phyloP scores from a whole-genome alignment of 148 eudicot species.

The Vaccinium macrocarpon region DNA sequence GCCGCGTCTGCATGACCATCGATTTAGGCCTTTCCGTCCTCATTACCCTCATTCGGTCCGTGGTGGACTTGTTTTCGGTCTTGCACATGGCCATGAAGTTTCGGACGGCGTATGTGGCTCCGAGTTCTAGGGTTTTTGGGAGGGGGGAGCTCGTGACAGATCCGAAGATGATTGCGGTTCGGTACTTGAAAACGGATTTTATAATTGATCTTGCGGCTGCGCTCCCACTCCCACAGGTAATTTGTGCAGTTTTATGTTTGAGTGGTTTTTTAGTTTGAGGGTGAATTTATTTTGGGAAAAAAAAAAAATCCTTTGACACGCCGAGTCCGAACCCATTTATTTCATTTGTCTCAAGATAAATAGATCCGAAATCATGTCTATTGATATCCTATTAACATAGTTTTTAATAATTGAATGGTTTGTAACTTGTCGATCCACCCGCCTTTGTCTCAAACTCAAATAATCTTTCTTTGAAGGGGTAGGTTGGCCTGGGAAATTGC shows the following conservation, averaged over 20 bases:
- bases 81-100: constrained; percentile 47
- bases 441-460: too few relatives aligned
- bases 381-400: too few relatives aligned
- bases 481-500: neutral
- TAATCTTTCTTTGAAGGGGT: too few relatives aligned
- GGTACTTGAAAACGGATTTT: constrained; percentile 37
- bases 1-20: constrained; percentile 41
- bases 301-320: too few relatives aligned
- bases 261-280: too few relatives aligned
- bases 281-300: too few relatives aligned
- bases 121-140: constrained; percentile 40
- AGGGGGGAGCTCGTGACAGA: constrained; percentile 50
- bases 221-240: constrained; percentile 55
- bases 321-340: too few relatives aligned
- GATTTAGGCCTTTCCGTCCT: constrained; percentile 25
- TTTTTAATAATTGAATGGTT: too few relatives aligned
- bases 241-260: neutral
- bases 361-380: too few relatives aligned
- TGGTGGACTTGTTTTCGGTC: constrained; percentile 46
- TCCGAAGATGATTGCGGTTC: constrained; percentile 29
- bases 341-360: too few relatives aligned
- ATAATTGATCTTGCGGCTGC: constrained; percentile 47
- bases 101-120: constrained; percentile 45
- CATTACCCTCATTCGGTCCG: constrained; percentile 46
- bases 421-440: too few relatives aligned